Base-by-base conservation (phyloP, 768 basidiomycete species). In the Boletales sp. region DNA sequence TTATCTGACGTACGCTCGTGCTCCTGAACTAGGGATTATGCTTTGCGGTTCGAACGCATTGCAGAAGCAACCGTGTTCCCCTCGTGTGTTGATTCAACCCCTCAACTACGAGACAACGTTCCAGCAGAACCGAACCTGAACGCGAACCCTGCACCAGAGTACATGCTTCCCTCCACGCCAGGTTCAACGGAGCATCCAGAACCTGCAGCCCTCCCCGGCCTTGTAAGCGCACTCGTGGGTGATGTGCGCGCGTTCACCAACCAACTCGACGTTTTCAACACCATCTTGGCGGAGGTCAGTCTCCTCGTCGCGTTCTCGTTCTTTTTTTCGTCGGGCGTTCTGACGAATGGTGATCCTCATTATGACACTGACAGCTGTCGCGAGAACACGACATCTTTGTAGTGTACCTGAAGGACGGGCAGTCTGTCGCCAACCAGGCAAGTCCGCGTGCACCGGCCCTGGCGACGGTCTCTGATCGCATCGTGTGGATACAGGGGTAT, bases 401-500 rank as follows among this genome's bases (percentile, higher is more conserved):
- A 18, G 2, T 61, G n/a, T 55, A 55, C 40, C 35, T 61, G 39
- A 61, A 61, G 38, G 60, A 61, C 19, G 56, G 60, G 12, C 57
- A 50, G 40, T 58, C 60, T 13, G 21, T 43, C 13, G 30, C 31
- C 8, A 31, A 56, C 38, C 51, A 33, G 51, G 59, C 55, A 13
- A 11, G 51, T 42, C n/a, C 25, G 25, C 25, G 4, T 28, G 25
- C 25, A 28, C 25, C 5, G 25, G 25, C 6, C 6, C 25, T 28
- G 3, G 25, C 25, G 5, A 28, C 6, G 25, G 25, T 28, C 5
- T 28, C 25, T 28, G 25, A 28, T 28, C 25, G 3, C 25, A 1
- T 28, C 25, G 6, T 28, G 25, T 28, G 25, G 25, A 28, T 28
- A 28, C 18, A 53, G 60, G 47, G 47, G n/a, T 62, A 62, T 41